Evolutionary conservation across 2,329 filamentous ascomycete genomes (phyloP), one percentile per base, ranked within the genome.

Genomic region (Metarhizium rileyi): DNA sequence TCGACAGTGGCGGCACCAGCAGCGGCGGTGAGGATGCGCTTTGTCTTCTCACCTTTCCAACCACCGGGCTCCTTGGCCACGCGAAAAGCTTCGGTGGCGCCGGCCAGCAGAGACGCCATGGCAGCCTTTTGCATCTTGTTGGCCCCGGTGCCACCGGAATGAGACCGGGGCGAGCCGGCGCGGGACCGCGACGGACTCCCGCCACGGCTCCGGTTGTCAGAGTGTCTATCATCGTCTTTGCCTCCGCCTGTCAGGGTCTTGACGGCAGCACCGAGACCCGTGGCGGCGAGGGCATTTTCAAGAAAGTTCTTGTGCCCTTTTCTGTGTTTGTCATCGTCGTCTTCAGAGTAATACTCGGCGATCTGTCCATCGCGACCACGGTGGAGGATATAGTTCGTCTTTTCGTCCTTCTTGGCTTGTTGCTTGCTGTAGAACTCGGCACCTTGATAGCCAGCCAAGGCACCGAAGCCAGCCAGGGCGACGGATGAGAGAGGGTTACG

Each of bases 11-110:
- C 91, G 52, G 91, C 90, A 68, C 88, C 86, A 25, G 80, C 78
- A 25, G 91, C 91, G 44, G 90, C 90, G 22, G 91, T 96, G 45
- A 95, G 78, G 52, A 97, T 81, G 47, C 91, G 88, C 72, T 90
- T 93, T 56, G 90, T 88, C 70, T 96, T 96, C 55, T 87, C 86
- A 35, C 90, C 91, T 55, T 84, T 86, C 90, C 90, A 96, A 41
- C 84, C 80, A 49, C 91, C 91, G 2, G 89, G 86, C 54, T 93
- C 86, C 61, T 91, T 95, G 64, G 90, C 84, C 50, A 90, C 84
- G 53, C 88, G 85, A 75, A 95, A 95, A 40, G 91, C 91, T 67
- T 96, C 90, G 49, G 90, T 86, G 38, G 90, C 91, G 59, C 90
- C 91, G 27, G 91, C 90, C 44, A 95, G 79, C 36, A 96, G 75